These are phyloP conservation scores for Umbelopsis sp. DNA, from an alignment of 192 early-diverging fungal species.

Conservation along the genomic window DNA sequence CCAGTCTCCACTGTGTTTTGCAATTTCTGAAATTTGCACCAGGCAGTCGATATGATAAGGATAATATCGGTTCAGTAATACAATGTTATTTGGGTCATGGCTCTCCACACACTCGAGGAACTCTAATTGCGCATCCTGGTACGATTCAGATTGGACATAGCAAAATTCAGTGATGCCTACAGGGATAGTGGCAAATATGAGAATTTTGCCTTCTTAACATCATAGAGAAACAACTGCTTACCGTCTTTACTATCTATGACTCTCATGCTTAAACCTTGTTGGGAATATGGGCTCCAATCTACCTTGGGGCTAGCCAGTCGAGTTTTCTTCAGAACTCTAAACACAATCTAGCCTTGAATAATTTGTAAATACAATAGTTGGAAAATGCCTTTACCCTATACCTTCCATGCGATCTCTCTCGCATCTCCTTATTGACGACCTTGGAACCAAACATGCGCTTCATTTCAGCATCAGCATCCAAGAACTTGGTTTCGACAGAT, in stretches of 20 bases:
- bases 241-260: conserved; percentile 39
- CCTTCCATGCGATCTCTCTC: conserved; percentile 22
- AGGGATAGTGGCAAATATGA: too few species aligned
- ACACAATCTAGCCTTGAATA: neutral
- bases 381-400: neutral
- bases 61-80: conserved; percentile 65
- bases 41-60: conserved; percentile 90
- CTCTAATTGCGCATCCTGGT: conserved; percentile 72
- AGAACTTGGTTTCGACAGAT: conserved; percentile 60
- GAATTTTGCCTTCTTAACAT: too few species aligned
- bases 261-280: conserved; percentile 51
- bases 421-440: conserved; percentile 58
- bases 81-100: conserved; percentile 73
- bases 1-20: conserved; percentile 84
- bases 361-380: neutral
- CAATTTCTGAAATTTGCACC: conserved; percentile 83
- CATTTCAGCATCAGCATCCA: conserved; percentile 90
- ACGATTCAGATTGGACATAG: conserved; percentile 71
- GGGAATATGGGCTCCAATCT: conserved; percentile 68
- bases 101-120: conserved; percentile 76
- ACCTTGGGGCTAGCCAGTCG: conserved; percentile 69
- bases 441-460: conserved; percentile 86
- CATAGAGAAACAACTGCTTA: conserved; percentile 25
- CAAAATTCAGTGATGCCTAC: conserved; percentile 49
- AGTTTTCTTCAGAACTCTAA: conserved; percentile 50